Evolutionary conservation across 2,329 filamentous ascomycete genomes (phyloP).

Genomic region (Stemphylium lycopersici): DNA sequence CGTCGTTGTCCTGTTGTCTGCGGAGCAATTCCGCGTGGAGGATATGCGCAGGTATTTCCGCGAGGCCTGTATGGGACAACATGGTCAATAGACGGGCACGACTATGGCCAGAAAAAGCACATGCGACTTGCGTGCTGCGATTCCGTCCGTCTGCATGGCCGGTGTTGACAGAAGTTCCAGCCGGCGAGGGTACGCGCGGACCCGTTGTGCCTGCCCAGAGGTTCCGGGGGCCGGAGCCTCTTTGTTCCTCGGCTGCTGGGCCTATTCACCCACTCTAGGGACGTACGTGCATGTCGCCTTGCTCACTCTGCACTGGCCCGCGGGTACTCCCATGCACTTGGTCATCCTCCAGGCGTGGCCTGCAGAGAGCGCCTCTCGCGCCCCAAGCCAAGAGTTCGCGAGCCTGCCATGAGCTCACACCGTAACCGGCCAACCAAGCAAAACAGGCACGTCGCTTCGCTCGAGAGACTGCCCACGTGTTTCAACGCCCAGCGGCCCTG

Average conservation of each 20-base stretch:
- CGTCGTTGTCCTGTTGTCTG: constrained; percentile 52
- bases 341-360: too few species aligned
- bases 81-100: constrained; percentile 21
- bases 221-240: constrained; percentile 22
- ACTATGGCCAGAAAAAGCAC: background rate
- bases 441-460: too few species aligned
- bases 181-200: constrained; percentile 9
- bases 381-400: too few species aligned
- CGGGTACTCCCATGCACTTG: too few species aligned
- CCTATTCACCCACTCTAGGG: background rate
- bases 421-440: too few species aligned
- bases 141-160: constrained; percentile 26
- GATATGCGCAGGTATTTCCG: constrained; percentile 50
- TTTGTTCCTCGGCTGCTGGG: constrained; percentile 25
- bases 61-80: constrained; percentile 25
- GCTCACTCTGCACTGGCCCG: background rate
- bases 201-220: constrained; percentile 14
- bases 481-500: background rate
- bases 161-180: constrained; percentile 16
- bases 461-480: too few species aligned
- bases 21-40: constrained; percentile 58
- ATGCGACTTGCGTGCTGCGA: constrained; percentile 27
- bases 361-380: too few species aligned
- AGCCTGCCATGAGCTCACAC: too few species aligned
- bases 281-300: background rate